phyloP scores from a whole-genome alignment of 768 basidiomycete species.

The Lactifluus piperatus region DNA sequence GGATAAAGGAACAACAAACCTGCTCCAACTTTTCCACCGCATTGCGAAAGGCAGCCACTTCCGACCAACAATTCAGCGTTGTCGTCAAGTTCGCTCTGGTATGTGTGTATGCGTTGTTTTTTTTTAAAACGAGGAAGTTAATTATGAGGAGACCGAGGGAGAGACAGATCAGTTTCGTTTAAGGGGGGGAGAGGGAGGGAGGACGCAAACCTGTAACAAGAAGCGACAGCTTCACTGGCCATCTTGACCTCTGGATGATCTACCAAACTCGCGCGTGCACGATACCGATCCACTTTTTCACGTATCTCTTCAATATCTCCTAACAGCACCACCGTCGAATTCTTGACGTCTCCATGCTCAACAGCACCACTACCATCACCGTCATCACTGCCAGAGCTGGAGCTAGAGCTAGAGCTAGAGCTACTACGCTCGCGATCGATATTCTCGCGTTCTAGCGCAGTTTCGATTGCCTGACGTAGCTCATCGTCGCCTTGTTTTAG shows the following conservation, averaged over 20 bases:
- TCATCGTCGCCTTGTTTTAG: conserved; percentile 59
- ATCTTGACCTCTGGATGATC: conserved; percentile 50
- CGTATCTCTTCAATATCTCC: conserved; percentile 72
- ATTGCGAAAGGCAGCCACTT: conserved; percentile 61
- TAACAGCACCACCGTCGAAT: conserved; percentile 50
- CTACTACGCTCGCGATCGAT: conserved; percentile 61
- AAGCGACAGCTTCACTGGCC: conserved; percentile 49
- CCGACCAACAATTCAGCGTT: conserved; percentile 66
- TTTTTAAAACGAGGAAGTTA: too few relatives aligned
- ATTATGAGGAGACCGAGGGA: too few relatives aligned
- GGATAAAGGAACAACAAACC: conserved; percentile 31
- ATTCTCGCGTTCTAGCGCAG: conserved; percentile 81
- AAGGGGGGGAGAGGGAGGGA: neutral
- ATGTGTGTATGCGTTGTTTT: too few relatives aligned
- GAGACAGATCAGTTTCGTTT: too few relatives aligned
- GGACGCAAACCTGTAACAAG: conserved; percentile 63
- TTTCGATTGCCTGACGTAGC: conserved; percentile 50
- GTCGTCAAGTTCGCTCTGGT: conserved; percentile 38
- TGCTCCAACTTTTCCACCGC: conserved; percentile 63
- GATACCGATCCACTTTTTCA: conserved; percentile 63
- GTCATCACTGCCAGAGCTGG: conserved; percentile 2
- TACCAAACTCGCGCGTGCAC: conserved; percentile 43
- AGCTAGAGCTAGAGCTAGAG: conserved; percentile 34
- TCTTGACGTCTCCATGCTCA: conserved; percentile 38
- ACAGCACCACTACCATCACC: conserved; percentile 24